phyloP scores from a whole-genome alignment of 371 early-diverging fungal species.

The Fennellomyces sp. region DNA sequence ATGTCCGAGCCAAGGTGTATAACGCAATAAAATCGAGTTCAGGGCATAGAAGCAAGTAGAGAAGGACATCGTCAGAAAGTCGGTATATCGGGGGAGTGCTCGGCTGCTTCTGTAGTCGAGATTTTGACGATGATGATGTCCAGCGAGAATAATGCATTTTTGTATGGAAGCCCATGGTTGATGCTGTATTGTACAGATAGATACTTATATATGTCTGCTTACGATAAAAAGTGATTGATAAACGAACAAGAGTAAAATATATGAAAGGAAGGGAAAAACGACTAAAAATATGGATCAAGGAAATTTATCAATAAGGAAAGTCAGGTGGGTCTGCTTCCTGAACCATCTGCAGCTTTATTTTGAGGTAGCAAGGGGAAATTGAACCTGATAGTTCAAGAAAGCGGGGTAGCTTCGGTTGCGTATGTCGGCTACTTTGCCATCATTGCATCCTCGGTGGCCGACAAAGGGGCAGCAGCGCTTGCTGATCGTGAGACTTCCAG shows the following conservation, averaged over 20 bases:
- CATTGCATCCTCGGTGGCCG: too few species aligned
- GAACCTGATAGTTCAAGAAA: background rate
- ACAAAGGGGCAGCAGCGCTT: too few species aligned
- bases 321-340: conserved; percentile 2
- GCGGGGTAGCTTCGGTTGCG: background rate
- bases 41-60: conserved; percentile 9
- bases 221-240: too few species aligned
- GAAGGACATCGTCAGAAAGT: conserved; percentile 14
- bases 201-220: too few species aligned
- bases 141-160: too few species aligned
- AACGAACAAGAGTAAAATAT: background rate
- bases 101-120: background rate
- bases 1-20: conserved; percentile 5
- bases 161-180: too few species aligned
- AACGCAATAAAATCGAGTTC: conserved; percentile 13
- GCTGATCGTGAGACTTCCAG: too few species aligned
- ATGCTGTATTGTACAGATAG: too few species aligned
- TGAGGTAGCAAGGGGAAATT: background rate
- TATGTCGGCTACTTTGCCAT: too few species aligned
- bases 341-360: conserved; percentile 5
- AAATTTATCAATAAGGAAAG: conserved; percentile 4
- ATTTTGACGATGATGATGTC: background rate
- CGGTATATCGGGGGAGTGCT: background rate
- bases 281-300: background rate
- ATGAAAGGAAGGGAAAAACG: background rate